Evolutionary conservation across 352 stramenopile genomes (phyloP).

Genomic region (Aphanomyces invadans): DNA sequence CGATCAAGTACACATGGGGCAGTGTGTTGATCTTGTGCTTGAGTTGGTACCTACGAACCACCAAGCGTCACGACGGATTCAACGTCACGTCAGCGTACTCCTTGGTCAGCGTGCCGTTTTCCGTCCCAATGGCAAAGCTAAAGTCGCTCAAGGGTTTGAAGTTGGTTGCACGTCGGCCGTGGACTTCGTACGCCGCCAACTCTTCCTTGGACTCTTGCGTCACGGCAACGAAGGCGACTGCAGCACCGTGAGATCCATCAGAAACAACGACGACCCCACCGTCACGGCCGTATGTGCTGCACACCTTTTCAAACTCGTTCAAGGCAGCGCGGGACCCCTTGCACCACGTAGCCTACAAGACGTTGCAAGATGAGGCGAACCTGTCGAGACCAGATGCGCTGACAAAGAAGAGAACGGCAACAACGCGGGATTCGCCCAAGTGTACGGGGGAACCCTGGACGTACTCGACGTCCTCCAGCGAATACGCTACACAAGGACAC

Average conservation of each 20-base stretch:
- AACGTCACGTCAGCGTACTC: constrained; percentile 29
- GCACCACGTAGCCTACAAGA: constrained; percentile 53
- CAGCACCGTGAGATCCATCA: not conserved
- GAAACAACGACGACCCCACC: not conserved
- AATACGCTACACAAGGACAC: constrained; percentile 29
- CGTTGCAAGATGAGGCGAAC: not conserved
- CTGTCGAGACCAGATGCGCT: not conserved
- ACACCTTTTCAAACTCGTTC: constrained; percentile 31
- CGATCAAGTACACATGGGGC: constrained; percentile 22
- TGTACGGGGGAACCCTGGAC: constrained; percentile 42
- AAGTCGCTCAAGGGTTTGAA: constrained; percentile 49
- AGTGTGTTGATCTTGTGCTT: constrained; percentile 8
- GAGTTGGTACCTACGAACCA: constrained; percentile 11
- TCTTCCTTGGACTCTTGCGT: constrained; percentile 65
- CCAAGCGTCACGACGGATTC: not conserved
- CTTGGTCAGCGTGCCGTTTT: constrained; percentile 64
- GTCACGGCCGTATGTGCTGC: not conserved
- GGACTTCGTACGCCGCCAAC: constrained; percentile 48
- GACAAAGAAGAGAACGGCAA: constrained; percentile 74
- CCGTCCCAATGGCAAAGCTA: constrained; percentile 52
- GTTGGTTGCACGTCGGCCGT: constrained; percentile 44
- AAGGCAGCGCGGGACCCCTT: constrained; percentile 43
- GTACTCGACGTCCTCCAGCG: constrained; percentile 47
- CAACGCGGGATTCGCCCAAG: constrained; percentile 52
- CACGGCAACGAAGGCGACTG: constrained; percentile 50